These are phyloP conservation scores for Phlebiopsis gigantea DNA, from an alignment of 768 basidiomycete species.

Conservation along the genomic window DNA sequence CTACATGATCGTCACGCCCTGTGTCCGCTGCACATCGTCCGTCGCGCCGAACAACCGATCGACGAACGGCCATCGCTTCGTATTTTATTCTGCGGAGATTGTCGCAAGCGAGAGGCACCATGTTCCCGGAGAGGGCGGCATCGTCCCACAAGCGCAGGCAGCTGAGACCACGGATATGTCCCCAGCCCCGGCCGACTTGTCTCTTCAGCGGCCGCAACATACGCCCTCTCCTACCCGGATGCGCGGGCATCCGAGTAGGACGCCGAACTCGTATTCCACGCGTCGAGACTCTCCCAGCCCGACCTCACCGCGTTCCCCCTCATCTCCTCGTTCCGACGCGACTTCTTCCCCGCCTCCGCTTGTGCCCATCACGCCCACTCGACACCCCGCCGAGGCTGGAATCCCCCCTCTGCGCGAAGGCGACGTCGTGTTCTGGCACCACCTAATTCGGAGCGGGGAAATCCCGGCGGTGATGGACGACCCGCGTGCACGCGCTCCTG, in stretches of 20 bases:
- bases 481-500: conserved; percentile 40
- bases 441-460: conserved; percentile 65
- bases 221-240: no score
- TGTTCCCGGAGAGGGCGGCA: conserved; percentile 55
- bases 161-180: neutral
- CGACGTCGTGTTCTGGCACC: conserved; percentile 72
- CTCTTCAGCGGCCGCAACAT: neutral
- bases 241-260: no score
- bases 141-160: conserved; percentile 19
- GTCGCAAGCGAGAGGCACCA: conserved; percentile 58
- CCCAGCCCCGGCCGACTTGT: neutral
- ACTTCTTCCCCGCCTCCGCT: neutral
- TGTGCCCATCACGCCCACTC: conserved; percentile 10
- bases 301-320: neutral
- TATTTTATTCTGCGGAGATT: conserved; percentile 76
- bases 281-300: no score
- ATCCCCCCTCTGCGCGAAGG: conserved; percentile 40
- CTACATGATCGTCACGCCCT: conserved; percentile 80
- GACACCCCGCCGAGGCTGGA: conserved; percentile 30
- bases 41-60: conserved; percentile 60
- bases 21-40: conserved; percentile 68
- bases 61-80: conserved; percentile 83
- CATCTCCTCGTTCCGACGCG: neutral
- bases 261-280: no score
- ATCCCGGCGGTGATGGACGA: conserved; percentile 66